Conservation (phyloP, 371 early-diverging fungal genomes). For the Actinomortierella ambigua region DNA sequence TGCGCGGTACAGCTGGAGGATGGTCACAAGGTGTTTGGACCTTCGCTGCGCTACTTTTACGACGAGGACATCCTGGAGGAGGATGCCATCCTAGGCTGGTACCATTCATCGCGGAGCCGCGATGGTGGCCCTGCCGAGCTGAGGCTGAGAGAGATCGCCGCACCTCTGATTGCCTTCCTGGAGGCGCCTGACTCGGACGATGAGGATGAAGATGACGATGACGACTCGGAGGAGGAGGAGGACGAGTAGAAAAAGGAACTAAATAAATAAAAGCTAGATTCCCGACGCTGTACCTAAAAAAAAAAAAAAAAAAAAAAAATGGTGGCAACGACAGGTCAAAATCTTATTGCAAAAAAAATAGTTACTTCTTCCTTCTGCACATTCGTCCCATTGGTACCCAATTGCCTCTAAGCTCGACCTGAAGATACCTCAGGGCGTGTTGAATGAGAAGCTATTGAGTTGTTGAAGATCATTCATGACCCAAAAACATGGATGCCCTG, state of each 20-base stretch:
- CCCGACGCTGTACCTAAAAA: background rate
- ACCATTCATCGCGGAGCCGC: constrained; percentile 40
- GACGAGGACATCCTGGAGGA: constrained; percentile 86
- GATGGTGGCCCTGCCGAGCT: constrained; percentile 30
- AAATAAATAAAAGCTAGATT: background rate
- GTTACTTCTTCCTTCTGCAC: too few relatives aligned
- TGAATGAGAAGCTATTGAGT: too few relatives aligned
- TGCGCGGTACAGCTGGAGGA: constrained; percentile 29
- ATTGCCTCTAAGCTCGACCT: too few relatives aligned
- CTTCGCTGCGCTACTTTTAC: constrained; percentile 72
- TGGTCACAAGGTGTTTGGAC: constrained; percentile 63
- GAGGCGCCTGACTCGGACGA: constrained; percentile 43
- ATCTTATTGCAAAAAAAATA: too few relatives aligned
- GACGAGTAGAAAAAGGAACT: constrained; percentile 18
- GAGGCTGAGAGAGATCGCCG: constrained; percentile 30
- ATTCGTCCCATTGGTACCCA: too few relatives aligned
- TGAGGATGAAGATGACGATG: constrained; percentile 11
- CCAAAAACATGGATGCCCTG: too few relatives aligned
- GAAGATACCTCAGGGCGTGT: too few relatives aligned
- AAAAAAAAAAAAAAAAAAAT: constrained; percentile 4
- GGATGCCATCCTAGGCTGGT: constrained; percentile 84
- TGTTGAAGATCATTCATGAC: too few relatives aligned
- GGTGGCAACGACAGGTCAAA: too few relatives aligned
- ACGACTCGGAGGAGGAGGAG: constrained; percentile 23
- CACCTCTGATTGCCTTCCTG: constrained; percentile 38